Percentiles rank a stretch among this genome's conserved stretches.
These are phyloP conservation scores for Aphanocladium album DNA, from an alignment of 2,329 filamentous ascomycete species.

Conservation along the genomic window DNA sequence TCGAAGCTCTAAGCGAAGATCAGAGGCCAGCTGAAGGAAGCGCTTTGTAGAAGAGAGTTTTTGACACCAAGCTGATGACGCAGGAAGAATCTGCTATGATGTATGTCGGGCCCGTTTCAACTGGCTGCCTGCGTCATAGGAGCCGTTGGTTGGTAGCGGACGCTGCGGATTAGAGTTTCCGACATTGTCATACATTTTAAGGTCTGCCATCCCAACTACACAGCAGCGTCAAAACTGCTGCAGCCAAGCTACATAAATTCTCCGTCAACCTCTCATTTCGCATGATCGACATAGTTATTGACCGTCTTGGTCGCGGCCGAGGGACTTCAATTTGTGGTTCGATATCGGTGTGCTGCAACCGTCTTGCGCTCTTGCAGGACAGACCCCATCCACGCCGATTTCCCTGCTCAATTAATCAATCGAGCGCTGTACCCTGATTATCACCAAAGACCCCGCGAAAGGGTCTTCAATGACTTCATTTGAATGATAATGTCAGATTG, in stretches of 20 bases:
- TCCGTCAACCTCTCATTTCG: background rate
- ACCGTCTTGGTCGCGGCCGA: background rate
- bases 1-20: background rate
- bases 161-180: background rate
- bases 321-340: background rate
- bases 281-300: background rate
- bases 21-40: background rate
- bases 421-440: background rate
- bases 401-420: background rate
- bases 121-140: background rate
- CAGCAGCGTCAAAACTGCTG: background rate
- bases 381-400: background rate
- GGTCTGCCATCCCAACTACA: background rate
- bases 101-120: background rate
- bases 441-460: background rate
- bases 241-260: background rate
- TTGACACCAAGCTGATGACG: background rate
- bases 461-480: background rate
- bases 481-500: too few species aligned
- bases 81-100: background rate
- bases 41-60: background rate
- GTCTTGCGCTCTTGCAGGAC: background rate
- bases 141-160: background rate
- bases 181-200: slow-evolving; percentile 4
- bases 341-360: background rate